Evolutionary conservation across 441 rosid genomes (phyloP), one percentile per base, ranked within the genome.

Genomic region (Manihot esculenta): DNA sequence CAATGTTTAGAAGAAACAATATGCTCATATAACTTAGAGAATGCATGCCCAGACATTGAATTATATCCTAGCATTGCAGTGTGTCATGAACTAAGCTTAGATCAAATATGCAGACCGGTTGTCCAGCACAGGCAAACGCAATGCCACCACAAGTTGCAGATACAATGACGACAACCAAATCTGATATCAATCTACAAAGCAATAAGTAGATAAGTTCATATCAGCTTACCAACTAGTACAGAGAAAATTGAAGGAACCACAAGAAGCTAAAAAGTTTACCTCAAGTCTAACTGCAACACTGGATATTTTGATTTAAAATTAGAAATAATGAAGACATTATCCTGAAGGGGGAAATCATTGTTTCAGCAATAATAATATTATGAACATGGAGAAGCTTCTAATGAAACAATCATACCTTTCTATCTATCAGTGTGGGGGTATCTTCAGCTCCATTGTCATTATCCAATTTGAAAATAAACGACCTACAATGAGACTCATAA

Each of bases 71-170:
- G 69, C 72, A 78, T 70, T 58, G 68, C 74, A 78, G 68, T 77
- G 59, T 68, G 67, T 64, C 72, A 75, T 75, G 66, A 73, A 78
- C 71, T 71, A 66, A 75, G 72, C 67, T 71, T 69, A 73, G 60
- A 68, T 78, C 73, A 76, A 76, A 63, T 75, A 62, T 69, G 74
- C 94, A 79, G 66, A 93, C 98, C 87, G 97, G 97, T 79, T 91
- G 98, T 77, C 98, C 96, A 83, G 94, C 96, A 81, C 93, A 93
- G 66, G 97, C 98, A 83, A 93, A 93, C 66, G 96, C 97, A 72
- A 93, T 91, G 73, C 98, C 98, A 80, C 97, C 98, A 80, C 94
- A 93, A 71, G 96, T 91, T 72, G 97, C 98, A 68, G 97, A 93
- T 73, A 93, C 98, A 76, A 88, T 92, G 86, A 89, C 92, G 70